Evolutionary conservation across 2,329 filamentous ascomycete genomes (phyloP), one percentile per base, ranked within the genome.

Genomic region (Alternaria brassicae): DNA sequence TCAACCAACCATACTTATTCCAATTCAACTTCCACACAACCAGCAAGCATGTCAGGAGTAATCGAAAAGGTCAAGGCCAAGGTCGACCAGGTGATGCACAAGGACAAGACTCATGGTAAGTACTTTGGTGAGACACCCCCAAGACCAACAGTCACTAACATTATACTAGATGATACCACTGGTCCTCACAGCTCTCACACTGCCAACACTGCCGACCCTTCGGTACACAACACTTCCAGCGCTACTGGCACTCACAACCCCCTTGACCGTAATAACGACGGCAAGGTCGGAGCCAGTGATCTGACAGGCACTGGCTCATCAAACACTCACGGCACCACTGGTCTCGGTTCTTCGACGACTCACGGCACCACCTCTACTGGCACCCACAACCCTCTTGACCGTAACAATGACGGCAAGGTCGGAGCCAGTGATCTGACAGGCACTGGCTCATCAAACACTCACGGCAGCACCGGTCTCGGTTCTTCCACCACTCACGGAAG

Each of bases 11-110:
- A 57, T 17, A 42, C 23, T 23, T 45, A 50, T 42, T 23, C 12
- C 21, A 23, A 53, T 48, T 15, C 32, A 60, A 48, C 27, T 47
- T 47, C 59, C 42, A 64, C 54, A 65, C 40, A 39, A 56, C 44
- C 53, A 59, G 40, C 56, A 60, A 71, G 55, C 60, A 74, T 74
- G 72, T 47, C 72, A 40, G 70, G 72, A 57, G 48, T 65, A 42
- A 71, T 77, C 36, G 72, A 77, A 3, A 76, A 77, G 67, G 70
- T 77, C 65, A 77, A 77, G 72, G 69, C 70, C 53, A 77, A 76
- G 74, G 75, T 76, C 68, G 74, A 77, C 60, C 60, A 72, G 34
- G 69, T 73, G 58, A 70, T 77, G 49, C 74, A 75, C 67, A 75
- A 76, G 70, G 72, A 77, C 65, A 72, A 74, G 65, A 66, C 60